These are phyloP conservation scores for Aspergillus awamori DNA, from an alignment of 2,329 filamentous ascomycete species.

Conservation along the genomic window DNA sequence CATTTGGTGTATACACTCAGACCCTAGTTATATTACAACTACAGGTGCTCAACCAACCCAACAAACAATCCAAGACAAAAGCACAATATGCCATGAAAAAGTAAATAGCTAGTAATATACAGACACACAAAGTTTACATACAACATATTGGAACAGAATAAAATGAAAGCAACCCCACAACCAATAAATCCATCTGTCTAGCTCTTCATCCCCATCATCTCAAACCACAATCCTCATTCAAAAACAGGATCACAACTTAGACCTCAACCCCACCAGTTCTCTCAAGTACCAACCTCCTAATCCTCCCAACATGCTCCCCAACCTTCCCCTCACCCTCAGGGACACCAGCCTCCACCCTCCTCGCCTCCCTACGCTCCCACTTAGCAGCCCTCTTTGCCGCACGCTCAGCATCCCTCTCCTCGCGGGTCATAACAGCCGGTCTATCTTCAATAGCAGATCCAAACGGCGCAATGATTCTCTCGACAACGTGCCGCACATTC, in stretches of 20 bases:
- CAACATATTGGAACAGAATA: background rate
- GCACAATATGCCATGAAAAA: background rate
- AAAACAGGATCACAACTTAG: background rate
- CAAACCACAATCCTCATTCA: background rate
- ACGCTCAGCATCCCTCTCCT: slow-evolving; percentile 38
- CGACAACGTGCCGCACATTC: slow-evolving; percentile 45
- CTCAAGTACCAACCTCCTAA: slow-evolving; percentile 35
- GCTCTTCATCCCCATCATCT: background rate
- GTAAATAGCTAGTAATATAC: slow-evolving; percentile 10
- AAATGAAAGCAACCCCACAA: background rate
- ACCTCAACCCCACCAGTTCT: slow-evolving; percentile 11
- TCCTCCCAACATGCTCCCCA: slow-evolving; percentile 31
- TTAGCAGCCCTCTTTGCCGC: slow-evolving; percentile 37
- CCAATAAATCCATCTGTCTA: background rate
- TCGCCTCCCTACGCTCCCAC: slow-evolving; percentile 34
- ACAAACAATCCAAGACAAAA: background rate
- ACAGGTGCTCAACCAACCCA: too few relatives aligned
- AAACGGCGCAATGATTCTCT: slow-evolving; percentile 48
- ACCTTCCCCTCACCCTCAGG: slow-evolving; percentile 16
- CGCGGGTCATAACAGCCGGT: slow-evolving; percentile 39
- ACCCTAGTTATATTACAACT: too few relatives aligned
- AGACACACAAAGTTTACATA: slow-evolving; percentile 4
- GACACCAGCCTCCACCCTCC: slow-evolving; percentile 22
- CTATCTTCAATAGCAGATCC: slow-evolving; percentile 39
- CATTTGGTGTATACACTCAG: too few relatives aligned